Base-by-base conservation (phyloP, 2,329 filamentous ascomycete species). In the Tolypocladium nubicola region DNA sequence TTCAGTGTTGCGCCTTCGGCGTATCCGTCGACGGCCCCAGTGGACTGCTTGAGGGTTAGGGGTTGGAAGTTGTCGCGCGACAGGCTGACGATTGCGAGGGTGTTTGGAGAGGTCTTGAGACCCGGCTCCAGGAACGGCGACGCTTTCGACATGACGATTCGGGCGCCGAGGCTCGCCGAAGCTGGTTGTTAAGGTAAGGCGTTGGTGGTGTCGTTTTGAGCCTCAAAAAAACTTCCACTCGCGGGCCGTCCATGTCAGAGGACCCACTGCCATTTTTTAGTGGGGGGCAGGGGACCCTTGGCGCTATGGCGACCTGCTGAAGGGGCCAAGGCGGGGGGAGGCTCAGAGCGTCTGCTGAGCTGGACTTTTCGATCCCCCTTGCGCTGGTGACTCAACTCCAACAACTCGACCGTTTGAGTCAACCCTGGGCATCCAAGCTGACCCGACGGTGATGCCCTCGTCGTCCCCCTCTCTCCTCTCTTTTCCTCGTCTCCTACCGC, bases 61-160 rank as follows among this genome's bases (percentile, higher is more conserved):
- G 93, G 90, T 43, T 91, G 79, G 61, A 92, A 84, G 60, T 87
- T 87, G 72, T 97, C 92, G 73, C 92, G 87, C 60, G 90, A 93
- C 55, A 99, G 82, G 69, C 96, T 89, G 58, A 97, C 79, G 60
- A 97, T 87, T 33, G 91, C 89, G 50, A 97, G 82, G 3, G 80
- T 80, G 64, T 88, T 80, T 26, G 83, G 75, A 13, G 79, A 75
- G 4, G 92, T 85, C 23, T 75, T 73, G 3, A 77, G 67, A 19
- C 86, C 84, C 0, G 89, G 85, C 56, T 88, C 82, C 43, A 97
- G 80, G 65, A 99, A 97, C 0, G 91, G 87, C 11, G 92, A 96
- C 2, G 70, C 65, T 16, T 62, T 64, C n/a, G 66, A 61, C 75
- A 77, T 77, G 56, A 45, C 62, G 41, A 59, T 58, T 21, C 45